A percentile compares a stretch with the other conserved stretches of the same genome.
phyloP scores from a whole-genome alignment of 139 green algal species.

The Coelastrella sp. region DNA sequence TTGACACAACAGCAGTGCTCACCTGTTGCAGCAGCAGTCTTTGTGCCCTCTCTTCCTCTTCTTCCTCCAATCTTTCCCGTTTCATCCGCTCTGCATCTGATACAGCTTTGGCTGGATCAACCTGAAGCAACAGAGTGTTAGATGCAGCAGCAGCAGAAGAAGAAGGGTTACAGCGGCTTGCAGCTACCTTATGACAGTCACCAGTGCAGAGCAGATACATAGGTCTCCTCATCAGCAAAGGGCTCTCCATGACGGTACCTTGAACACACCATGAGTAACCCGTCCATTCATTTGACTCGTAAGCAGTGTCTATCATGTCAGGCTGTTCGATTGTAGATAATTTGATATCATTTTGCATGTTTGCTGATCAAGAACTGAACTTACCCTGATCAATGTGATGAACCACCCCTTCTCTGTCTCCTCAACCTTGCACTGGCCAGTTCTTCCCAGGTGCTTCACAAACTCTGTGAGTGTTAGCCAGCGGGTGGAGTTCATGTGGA shows the following conservation, averaged over 20 bases:
- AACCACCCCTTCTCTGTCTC: conserved; percentile 97
- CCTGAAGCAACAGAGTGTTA: conserved; percentile 49
- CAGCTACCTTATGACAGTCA: not conserved
- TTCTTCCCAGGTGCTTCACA: conserved; percentile 77
- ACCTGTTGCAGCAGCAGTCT: conserved; percentile 56
- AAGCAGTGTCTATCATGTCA: too few species aligned
- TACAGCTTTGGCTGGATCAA: conserved; percentile 61
- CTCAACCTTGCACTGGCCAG: conserved; percentile 91
- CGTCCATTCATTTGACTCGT: too few species aligned
- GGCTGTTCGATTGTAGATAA: too few species aligned
- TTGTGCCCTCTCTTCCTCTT: conserved; percentile 50
- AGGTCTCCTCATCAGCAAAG: too few species aligned
- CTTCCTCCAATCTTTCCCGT: conserved; percentile 60
- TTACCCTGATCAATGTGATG: conserved; percentile 72
- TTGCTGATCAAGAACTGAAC: not conserved
- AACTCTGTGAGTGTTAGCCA: conserved; percentile 85
- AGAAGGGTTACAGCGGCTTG: not conserved
- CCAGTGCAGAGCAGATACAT: too few species aligned
- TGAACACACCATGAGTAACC: too few species aligned
- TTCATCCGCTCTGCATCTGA: conserved; percentile 64
- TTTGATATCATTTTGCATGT: too few species aligned
- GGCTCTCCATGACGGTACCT: too few species aligned
- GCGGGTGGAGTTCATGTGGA: conserved; percentile 98
- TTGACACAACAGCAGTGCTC: not conserved
- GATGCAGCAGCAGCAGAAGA: too few species aligned